These are phyloP conservation scores for Leptomonas pyrrhocoris DNA, from an alignment of 208 protist genomes.

Conservation along the genomic window DNA sequence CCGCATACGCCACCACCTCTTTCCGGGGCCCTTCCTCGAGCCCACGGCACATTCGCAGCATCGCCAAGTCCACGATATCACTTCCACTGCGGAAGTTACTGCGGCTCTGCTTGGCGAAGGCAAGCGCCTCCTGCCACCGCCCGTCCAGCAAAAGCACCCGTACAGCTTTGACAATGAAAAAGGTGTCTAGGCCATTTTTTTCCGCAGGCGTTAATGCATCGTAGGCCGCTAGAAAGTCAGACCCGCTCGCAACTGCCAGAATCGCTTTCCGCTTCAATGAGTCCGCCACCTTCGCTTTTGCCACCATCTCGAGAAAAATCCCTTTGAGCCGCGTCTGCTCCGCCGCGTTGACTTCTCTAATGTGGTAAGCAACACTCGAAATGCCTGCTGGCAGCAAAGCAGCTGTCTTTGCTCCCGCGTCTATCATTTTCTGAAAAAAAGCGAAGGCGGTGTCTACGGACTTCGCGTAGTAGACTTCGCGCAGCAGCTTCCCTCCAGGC, in stretches of 20 bases:
- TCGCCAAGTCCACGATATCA: conserved; percentile 46
- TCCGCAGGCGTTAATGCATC: conserved; percentile 28
- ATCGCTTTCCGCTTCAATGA: conserved; percentile 30
- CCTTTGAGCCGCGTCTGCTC: conserved; percentile 19
- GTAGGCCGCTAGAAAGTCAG: conserved; percentile 33
- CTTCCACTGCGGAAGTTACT: conserved; percentile 44
- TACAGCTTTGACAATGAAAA: conserved; percentile 39
- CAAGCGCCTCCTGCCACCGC: conserved; percentile 71
- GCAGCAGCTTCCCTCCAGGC: conserved; percentile 27
- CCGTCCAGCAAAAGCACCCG: conserved; percentile 32
- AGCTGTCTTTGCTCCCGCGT: conserved; percentile 14
- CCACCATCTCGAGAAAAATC: conserved; percentile 24
- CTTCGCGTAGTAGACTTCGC: conserved; percentile 30
- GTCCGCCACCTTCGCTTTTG: conserved; percentile 32
- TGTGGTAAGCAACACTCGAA: conserved; percentile 22
- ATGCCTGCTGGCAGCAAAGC: conserved; percentile 31
- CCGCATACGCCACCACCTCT: conserved; percentile 42
- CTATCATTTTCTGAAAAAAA: conserved; percentile 34
- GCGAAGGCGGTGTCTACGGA: conserved; percentile 16
- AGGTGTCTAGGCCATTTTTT: conserved; percentile 27
- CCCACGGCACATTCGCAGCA: conserved; percentile 34
- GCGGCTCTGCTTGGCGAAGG: conserved; percentile 48
- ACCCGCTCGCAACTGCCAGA: conserved; percentile 29
- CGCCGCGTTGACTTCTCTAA: conserved; percentile 7
- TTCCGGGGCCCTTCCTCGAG: conserved; percentile 45